phyloP scores from a whole-genome alignment of 805 yeast species.

The Lipomyces yamanashiensis region DNA sequence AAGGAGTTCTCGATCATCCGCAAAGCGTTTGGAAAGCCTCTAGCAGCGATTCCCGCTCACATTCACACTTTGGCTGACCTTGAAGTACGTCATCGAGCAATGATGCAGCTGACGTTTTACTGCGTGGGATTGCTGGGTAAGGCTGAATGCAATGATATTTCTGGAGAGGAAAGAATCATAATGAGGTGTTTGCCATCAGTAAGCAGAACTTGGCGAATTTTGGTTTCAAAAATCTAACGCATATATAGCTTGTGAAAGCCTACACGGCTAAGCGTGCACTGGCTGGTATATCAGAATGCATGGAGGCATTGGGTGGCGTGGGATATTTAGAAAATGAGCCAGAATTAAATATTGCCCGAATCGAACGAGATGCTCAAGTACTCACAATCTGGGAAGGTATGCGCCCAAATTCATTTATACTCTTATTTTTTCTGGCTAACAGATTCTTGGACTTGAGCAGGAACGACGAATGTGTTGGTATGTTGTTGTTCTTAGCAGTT shows the following conservation, averaged over 20 bases:
- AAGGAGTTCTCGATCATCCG: slow-evolving; percentile 41
- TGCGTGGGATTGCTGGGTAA: slow-evolving; percentile 39
- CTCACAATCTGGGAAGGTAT: slow-evolving; percentile 44
- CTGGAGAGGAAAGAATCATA: slow-evolving; percentile 35
- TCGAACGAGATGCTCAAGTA: slow-evolving; percentile 43
- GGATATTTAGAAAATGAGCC: slow-evolving; percentile 45
- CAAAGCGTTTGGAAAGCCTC: slow-evolving; percentile 40
- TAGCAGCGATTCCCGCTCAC: slow-evolving; percentile 40
- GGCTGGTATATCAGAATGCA: slow-evolving; percentile 43
- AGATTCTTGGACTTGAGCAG: neutral
- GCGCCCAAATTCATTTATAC: neutral
- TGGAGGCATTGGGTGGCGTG: slow-evolving; percentile 45
- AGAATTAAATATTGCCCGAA: slow-evolving; percentile 41
- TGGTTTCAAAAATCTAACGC: neutral
- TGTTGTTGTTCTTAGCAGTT: neutral
- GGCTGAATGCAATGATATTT: slow-evolving; percentile 32
- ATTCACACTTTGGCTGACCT: slow-evolving; percentile 40
- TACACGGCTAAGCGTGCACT: slow-evolving; percentile 39
- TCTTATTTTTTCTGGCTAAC: neutral
- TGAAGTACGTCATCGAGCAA: slow-evolving; percentile 38
- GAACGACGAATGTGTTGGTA: slow-evolving; percentile 43
- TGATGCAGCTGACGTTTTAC: slow-evolving; percentile 38
- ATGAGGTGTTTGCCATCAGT: slow-evolving; percentile 42
- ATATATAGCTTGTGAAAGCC: slow-evolving; percentile 36
- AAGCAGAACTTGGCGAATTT: neutral